Conservation (phyloP, 768 basidiomycete genomes). For the Tricholoma sp. region DNA sequence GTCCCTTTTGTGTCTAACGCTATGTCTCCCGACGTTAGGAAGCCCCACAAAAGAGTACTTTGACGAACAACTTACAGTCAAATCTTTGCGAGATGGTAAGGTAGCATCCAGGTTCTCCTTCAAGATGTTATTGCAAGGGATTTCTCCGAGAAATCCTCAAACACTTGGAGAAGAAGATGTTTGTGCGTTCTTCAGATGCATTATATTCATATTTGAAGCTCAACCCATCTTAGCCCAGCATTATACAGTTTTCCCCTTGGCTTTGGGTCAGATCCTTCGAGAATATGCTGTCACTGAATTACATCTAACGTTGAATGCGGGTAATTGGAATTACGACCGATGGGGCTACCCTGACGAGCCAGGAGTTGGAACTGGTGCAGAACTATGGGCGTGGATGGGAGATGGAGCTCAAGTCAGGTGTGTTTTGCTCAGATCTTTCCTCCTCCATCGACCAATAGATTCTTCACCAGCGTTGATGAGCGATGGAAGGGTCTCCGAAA, state of each 20-base stretch:
- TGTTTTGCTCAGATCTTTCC: constrained; percentile 13
- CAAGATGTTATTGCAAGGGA: constrained; percentile 52
- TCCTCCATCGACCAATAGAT: neutral
- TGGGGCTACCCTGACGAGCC: constrained; percentile 81
- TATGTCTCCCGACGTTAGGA: constrained; percentile 4
- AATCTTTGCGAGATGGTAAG: constrained; percentile 73
- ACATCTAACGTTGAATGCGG: constrained; percentile 85
- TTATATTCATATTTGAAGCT: neutral
- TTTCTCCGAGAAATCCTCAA: constrained; percentile 50
- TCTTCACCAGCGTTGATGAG: constrained; percentile 50
- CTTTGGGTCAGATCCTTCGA: constrained; percentile 81
- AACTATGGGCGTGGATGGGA: constrained; percentile 92
- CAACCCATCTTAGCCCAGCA: constrained; percentile 57
- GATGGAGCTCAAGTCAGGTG: constrained; percentile 50
- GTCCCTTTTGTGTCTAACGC: constrained; percentile 8
- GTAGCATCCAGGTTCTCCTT: constrained; percentile 81
- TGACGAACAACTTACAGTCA: constrained; percentile 38
- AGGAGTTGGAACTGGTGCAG: constrained; percentile 80
- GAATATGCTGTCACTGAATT: constrained; percentile 84
- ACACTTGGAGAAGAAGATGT: constrained; percentile 45
- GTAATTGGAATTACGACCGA: constrained; percentile 82
- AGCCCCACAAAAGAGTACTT: constrained; percentile 36
- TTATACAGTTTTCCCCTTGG: constrained; percentile 80
- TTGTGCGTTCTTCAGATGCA: constrained; percentile 25
- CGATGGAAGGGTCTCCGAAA: constrained; percentile 87